phyloP scores from a whole-genome alignment of 768 basidiomycete genomes.

The Leccinum aurantiacum region DNA sequence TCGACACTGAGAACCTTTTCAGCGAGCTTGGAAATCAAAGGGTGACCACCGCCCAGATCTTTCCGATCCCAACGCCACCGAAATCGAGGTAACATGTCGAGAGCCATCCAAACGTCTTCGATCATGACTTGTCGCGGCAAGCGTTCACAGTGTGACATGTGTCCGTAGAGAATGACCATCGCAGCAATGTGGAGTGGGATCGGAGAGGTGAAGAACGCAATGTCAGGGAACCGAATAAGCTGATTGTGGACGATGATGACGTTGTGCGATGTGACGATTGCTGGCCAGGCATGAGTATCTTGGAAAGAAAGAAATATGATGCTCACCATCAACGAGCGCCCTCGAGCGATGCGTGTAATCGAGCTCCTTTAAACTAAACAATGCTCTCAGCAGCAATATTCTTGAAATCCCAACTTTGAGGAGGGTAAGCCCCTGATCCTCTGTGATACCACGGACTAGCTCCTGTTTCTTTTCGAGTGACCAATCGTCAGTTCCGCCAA shows the following conservation, averaged over 20 bases:
- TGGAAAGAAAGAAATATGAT: background rate
- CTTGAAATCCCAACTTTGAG: slow-evolving; percentile 82
- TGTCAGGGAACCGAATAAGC: slow-evolving; percentile 81
- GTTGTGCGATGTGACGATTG: slow-evolving; percentile 85
- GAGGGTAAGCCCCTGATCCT: slow-evolving; percentile 79
- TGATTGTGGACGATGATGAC: slow-evolving; percentile 82
- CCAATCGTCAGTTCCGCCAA: slow-evolving; percentile 79
- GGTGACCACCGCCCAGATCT: slow-evolving; percentile 75
- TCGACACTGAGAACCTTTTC: slow-evolving; percentile 77
- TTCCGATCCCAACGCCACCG: slow-evolving; percentile 92
- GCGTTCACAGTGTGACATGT: slow-evolving; percentile 74
- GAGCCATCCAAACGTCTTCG: slow-evolving; percentile 84
- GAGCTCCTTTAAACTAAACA: slow-evolving; percentile 77
- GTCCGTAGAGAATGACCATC: slow-evolving; percentile 88
- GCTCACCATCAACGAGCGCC: slow-evolving; percentile 76
- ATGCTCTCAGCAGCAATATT: slow-evolving; percentile 71
- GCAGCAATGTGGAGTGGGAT: slow-evolving; percentile 88
- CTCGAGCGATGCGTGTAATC: slow-evolving; percentile 62
- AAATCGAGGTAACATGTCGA: slow-evolving; percentile 86
- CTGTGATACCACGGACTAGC: slow-evolving; percentile 71
- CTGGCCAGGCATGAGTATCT: slow-evolving; percentile 36
- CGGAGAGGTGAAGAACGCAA: slow-evolving; percentile 86
- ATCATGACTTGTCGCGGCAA: slow-evolving; percentile 64
- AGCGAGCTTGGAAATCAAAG: slow-evolving; percentile 80
- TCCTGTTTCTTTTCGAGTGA: slow-evolving; percentile 59